Percentiles rank a stretch among this genome's conserved stretches.
These are phyloP conservation scores for Cryptococcus sp. DNA, from an alignment of 1,284 basidiomycete genomes.

Conservation along the genomic window DNA sequence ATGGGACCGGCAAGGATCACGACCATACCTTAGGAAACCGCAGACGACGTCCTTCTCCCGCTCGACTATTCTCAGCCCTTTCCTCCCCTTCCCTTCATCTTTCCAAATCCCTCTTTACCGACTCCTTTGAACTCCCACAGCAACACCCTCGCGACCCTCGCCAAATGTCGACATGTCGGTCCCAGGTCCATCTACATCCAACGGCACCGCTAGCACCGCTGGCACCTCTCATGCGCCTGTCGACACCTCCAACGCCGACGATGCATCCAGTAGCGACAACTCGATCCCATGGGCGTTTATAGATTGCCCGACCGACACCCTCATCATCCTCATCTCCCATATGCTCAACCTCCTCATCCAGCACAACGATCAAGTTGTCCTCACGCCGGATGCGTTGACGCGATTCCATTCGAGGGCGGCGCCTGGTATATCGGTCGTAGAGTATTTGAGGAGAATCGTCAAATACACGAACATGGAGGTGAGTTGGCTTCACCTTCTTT, in stretches of 20 bases:
- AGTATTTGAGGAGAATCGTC: slow-evolving; percentile 86
- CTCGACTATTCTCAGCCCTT: too few relatives aligned
- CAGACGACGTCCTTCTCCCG: too few relatives aligned
- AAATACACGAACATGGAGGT: slow-evolving; percentile 91
- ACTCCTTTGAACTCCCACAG: background rate
- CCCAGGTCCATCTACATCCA: background rate
- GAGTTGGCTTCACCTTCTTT: slow-evolving; percentile 18
- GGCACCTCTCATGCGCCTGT: background rate
- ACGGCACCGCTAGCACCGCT: background rate
- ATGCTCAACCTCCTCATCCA: slow-evolving; percentile 87
- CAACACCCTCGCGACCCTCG: background rate
- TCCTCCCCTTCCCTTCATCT: too few relatives aligned
- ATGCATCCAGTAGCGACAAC: slow-evolving; percentile 2
- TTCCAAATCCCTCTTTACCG: too few relatives aligned
- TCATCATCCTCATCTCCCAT: slow-evolving; percentile 82
- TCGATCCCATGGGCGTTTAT: slow-evolving; percentile 47
- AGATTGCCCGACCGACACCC: slow-evolving; percentile 68
- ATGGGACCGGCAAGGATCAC: too few relatives aligned
- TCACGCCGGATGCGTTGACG: slow-evolving; percentile 56
- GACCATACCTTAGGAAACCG: too few relatives aligned
- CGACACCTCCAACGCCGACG: background rate
- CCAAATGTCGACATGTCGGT: background rate
- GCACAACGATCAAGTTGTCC: slow-evolving; percentile 81
- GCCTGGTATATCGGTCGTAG: slow-evolving; percentile 74
- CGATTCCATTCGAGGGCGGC: slow-evolving; percentile 88